phyloP scores from a whole-genome alignment of 2,329 filamentous ascomycete genomes.

The Pseudocercospora cruenta region DNA sequence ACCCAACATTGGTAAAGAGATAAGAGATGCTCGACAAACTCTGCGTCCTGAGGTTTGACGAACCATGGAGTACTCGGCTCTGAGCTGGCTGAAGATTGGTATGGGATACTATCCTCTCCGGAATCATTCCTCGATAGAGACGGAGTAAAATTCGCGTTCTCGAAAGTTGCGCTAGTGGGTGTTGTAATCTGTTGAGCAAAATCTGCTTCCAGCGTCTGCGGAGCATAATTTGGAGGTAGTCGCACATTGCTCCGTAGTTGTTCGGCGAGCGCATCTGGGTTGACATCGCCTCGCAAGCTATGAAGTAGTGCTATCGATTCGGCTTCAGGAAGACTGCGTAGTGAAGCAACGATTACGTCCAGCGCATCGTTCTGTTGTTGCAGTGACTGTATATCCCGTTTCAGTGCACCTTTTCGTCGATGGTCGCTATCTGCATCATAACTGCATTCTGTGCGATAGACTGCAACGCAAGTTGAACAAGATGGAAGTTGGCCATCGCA shows the following conservation, averaged over 20 bases:
- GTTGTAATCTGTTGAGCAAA: conserved; percentile 35
- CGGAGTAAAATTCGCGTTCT: conserved; percentile 12
- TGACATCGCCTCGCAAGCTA: conserved; percentile 46
- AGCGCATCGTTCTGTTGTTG: conserved; percentile 43
- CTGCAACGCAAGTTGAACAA: conserved; percentile 56
- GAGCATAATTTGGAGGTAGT: conserved; percentile 39
- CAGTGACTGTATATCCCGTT: conserved; percentile 44
- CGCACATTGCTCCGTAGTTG: conserved; percentile 45
- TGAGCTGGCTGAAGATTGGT: conserved; percentile 8
- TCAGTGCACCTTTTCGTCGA: conserved; percentile 48
- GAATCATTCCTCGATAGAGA: conserved; percentile 26
- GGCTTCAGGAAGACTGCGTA: conserved; percentile 50
- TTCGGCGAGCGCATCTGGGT: conserved; percentile 46
- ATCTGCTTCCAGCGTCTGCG: conserved; percentile 40
- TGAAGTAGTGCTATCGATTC: conserved; percentile 49
- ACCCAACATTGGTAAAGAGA: conserved; percentile 58
- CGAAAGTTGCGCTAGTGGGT: conserved; percentile 19
- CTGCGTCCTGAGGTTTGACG: conserved; percentile 37
- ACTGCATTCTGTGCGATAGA: conserved; percentile 55
- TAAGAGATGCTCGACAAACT: conserved; percentile 42
- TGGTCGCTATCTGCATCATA: conserved; percentile 56
- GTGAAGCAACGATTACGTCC: conserved; percentile 48
- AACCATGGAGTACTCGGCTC: conserved; percentile 35
- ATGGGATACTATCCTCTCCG: conserved; percentile 17
- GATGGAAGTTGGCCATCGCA: conserved; percentile 54